Percentiles rank a stretch among this genome's conserved stretches.
These are phyloP conservation scores for Pulveroboletus sp. DNA, from an alignment of 768 basidiomycete genomes.

Conservation along the genomic window DNA sequence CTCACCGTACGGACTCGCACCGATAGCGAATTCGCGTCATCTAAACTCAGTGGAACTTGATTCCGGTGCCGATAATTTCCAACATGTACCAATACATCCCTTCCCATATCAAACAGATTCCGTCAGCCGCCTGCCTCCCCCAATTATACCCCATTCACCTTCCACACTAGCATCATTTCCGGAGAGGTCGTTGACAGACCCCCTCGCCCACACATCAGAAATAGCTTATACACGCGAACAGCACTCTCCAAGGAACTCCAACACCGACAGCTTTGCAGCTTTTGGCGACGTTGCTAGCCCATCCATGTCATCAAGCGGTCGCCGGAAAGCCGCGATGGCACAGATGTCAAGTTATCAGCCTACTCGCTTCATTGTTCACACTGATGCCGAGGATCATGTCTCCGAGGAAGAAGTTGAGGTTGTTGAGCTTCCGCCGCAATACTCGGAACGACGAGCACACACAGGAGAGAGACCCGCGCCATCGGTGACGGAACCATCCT, in stretches of 20 bases:
- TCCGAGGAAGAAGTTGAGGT: constrained; percentile 46
- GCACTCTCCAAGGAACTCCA: constrained; percentile 20
- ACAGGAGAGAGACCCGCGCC: constrained; percentile 13
- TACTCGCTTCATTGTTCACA: constrained; percentile 61
- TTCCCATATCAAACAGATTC: constrained; percentile 27
- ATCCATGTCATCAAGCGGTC: constrained; percentile 36
- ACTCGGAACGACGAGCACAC: constrained; percentile 45
- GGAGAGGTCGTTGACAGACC: constrained; percentile 1
- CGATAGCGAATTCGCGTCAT: constrained; percentile 27
- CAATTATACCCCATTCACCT: constrained; percentile 2
- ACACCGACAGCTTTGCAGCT: constrained; percentile 16
- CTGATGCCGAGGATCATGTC: constrained; percentile 57
- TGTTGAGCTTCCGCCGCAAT: constrained; percentile 74
- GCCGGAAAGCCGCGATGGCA: constrained; percentile 55
- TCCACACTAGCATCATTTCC: neutral
- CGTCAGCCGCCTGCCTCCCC: constrained; percentile 13
- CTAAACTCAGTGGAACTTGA: constrained; percentile 39
- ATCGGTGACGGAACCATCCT: constrained; percentile 3
- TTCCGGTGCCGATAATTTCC: constrained; percentile 15
- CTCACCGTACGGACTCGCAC: constrained; percentile 28
- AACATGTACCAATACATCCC: constrained; percentile 35
- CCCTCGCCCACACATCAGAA: constrained; percentile 10
- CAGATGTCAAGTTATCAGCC: constrained; percentile 36
- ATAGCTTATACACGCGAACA: neutral
- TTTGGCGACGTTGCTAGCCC: constrained; percentile 19